These are phyloP conservation scores for Sclerotinia minor DNA, from an alignment of 2,329 filamentous ascomycete species.

Conservation along the genomic window DNA sequence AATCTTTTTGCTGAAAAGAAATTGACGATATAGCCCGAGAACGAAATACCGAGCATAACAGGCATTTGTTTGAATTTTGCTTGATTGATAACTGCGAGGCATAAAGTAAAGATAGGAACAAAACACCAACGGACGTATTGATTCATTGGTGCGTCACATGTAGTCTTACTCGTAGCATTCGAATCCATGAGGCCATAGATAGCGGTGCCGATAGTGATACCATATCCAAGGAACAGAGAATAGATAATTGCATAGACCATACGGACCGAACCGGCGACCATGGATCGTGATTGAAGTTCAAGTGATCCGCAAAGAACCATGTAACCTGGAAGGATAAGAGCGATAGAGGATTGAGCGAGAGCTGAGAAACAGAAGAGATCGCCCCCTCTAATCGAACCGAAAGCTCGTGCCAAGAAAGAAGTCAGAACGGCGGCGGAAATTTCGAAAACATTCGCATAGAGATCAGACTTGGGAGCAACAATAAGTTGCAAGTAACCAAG, in stretches of 20 bases:
- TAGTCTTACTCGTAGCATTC: constrained; percentile 49
- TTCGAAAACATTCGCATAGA: constrained; percentile 68
- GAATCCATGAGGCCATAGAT: constrained; percentile 54
- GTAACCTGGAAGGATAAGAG: constrained; percentile 65
- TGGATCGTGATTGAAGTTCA: constrained; percentile 56
- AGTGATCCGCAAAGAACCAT: constrained; percentile 59
- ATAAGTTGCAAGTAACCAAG: constrained; percentile 71
- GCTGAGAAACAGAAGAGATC: constrained; percentile 66
- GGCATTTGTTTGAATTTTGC: constrained; percentile 80
- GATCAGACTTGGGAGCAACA: constrained; percentile 65
- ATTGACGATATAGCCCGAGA: constrained; percentile 73
- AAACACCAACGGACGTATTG: constrained; percentile 66
- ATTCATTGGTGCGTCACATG: constrained; percentile 49
- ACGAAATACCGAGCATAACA: constrained; percentile 72
- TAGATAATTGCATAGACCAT: constrained; percentile 62
- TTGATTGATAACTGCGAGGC: constrained; percentile 74
- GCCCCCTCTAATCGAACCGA: constrained; percentile 56
- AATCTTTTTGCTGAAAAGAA: constrained; percentile 70
- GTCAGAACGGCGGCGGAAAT: constrained; percentile 61
- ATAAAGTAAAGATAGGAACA: constrained; percentile 71
- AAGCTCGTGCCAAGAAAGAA: constrained; percentile 61
- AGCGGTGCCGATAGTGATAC: constrained; percentile 57
- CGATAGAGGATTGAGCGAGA: constrained; percentile 64
- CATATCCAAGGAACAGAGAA: constrained; percentile 57
- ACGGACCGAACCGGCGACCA: constrained; percentile 57